Evolutionary conservation across 2,329 filamentous ascomycete species (phyloP).

Genomic region (Blastomyces emzantsi): DNA sequence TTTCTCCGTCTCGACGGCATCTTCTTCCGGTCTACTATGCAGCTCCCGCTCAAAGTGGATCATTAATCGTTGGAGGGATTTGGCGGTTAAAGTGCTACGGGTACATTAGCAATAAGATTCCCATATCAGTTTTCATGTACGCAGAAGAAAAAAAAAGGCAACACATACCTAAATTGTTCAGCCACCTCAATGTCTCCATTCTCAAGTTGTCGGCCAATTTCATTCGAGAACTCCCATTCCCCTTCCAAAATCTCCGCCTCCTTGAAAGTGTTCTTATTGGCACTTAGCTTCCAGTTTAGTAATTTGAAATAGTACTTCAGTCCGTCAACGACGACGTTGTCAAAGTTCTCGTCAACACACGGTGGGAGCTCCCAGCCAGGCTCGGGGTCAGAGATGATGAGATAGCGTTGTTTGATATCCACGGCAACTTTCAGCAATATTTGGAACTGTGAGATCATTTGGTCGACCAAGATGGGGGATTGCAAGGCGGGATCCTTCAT

Average conservation of each 20-base stretch:
- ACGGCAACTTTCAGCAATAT: slow-evolving; percentile 86
- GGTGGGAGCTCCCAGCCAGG: slow-evolving; percentile 91
- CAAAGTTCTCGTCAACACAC: slow-evolving; percentile 94
- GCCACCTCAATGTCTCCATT: slow-evolving; percentile 94
- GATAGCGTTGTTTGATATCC: slow-evolving; percentile 82
- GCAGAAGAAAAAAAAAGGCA: background rate
- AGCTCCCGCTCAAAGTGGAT: slow-evolving; percentile 88
- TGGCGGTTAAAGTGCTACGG: slow-evolving; percentile 69
- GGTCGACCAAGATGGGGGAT: slow-evolving; percentile 87
- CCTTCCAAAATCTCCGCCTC: slow-evolving; percentile 95
- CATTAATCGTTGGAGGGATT: slow-evolving; percentile 79
- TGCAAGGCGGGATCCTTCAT: slow-evolving; percentile 94
- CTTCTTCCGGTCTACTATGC: slow-evolving; percentile 73
- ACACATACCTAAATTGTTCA: slow-evolving; percentile 71
- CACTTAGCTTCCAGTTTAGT: slow-evolving; percentile 93
- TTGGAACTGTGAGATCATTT: slow-evolving; percentile 96
- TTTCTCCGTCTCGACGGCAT: slow-evolving; percentile 83
- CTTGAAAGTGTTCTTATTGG: slow-evolving; percentile 99
- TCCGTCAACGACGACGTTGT: slow-evolving; percentile 81
- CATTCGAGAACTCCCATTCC: slow-evolving; percentile 96
- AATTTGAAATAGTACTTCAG: slow-evolving; percentile 98
- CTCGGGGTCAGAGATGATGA: slow-evolving; percentile 73
- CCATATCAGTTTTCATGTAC: background rate
- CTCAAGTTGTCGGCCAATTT: slow-evolving; percentile 82
- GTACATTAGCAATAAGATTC: slow-evolving; percentile 21